These are phyloP conservation scores for Allium sativum DNA, from an alignment of 106 monocot genomes.

Conservation along the genomic window DNA sequence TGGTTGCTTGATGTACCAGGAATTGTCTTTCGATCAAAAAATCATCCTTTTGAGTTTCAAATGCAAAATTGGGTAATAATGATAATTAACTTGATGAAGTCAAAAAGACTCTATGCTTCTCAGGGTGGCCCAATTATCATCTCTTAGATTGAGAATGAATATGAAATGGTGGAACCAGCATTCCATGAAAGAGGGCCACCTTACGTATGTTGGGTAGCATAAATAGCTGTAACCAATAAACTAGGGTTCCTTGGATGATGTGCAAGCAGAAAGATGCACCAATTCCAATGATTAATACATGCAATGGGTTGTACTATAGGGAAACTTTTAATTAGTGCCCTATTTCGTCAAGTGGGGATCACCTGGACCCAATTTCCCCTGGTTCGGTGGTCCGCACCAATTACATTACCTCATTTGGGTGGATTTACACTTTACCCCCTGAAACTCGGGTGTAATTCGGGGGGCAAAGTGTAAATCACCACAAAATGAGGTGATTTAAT, in stretches of 20 bases:
- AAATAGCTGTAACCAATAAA: constrained; percentile 66
- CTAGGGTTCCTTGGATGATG: constrained; percentile 97
- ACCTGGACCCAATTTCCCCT: too few relatives aligned
- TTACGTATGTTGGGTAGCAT: constrained; percentile 79
- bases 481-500: too few relatives aligned
- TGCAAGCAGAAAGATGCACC: constrained; percentile 97
- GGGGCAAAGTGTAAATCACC: too few relatives aligned
- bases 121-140: constrained; percentile 69
- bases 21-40: constrained; percentile 58
- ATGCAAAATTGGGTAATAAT: constrained; percentile 40
- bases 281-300: constrained; percentile 28
- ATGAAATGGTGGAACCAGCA: constrained; percentile 45
- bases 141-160: constrained; percentile 89
- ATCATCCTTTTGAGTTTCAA: constrained; percentile 70
- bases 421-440: too few relatives aligned
- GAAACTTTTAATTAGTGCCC: constrained; percentile 10
- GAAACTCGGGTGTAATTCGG: too few relatives aligned
- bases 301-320: too few relatives aligned
- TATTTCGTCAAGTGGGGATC: too few relatives aligned
- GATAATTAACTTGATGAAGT: constrained; percentile 55
- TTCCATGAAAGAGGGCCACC: constrained; percentile 50
- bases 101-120: constrained; percentile 37
- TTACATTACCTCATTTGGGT: too few relatives aligned
- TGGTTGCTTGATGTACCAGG: constrained; percentile 83
- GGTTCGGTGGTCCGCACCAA: too few relatives aligned